Evolutionary conservation across 2,329 filamentous ascomycete genomes (phyloP).

Genomic region (Epichloe sylvatica): DNA sequence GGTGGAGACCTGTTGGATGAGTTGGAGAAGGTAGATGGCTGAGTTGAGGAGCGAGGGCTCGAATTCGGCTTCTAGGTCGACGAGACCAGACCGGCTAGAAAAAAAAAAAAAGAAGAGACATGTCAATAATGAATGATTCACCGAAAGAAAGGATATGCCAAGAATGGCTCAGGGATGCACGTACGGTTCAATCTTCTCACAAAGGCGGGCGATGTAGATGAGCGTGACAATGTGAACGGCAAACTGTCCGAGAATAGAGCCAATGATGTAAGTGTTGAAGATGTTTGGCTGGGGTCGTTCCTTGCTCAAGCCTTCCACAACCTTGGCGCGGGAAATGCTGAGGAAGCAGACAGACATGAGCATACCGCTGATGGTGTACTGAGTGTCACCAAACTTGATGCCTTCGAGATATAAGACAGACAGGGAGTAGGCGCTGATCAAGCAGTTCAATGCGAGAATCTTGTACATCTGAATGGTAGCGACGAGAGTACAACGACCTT

Average conservation of each 20-base stretch:
- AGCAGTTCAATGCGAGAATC: slow-evolving; percentile 91
- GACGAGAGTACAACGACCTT: slow-evolving; percentile 92
- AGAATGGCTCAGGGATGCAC: slow-evolving; percentile 19
- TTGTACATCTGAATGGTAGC: slow-evolving; percentile 99
- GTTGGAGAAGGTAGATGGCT: slow-evolving; percentile 88
- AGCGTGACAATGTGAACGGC: slow-evolving; percentile 88
- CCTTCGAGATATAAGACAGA: slow-evolving; percentile 93
- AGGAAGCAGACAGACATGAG: slow-evolving; percentile 99
- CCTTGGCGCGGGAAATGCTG: slow-evolving; percentile 92
- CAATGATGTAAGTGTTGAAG: slow-evolving; percentile 98
- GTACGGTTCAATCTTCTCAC: slow-evolving; percentile 74
- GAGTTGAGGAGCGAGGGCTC: slow-evolving; percentile 87
- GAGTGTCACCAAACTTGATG: slow-evolving; percentile 97
- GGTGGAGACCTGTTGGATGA: slow-evolving; percentile 97
- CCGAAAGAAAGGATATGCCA: too few relatives aligned
- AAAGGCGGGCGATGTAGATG: slow-evolving; percentile 84
- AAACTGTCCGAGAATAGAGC: slow-evolving; percentile 92
- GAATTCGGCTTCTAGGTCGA: slow-evolving; percentile 93
- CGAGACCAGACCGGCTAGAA: slow-evolving; percentile 36
- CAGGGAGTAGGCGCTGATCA: slow-evolving; percentile 94
- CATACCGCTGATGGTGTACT: slow-evolving; percentile 98
- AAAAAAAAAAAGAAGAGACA: not conserved
- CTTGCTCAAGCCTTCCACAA: slow-evolving; percentile 89
- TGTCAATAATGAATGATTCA: slow-evolving; percentile 8
- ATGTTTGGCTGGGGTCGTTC: slow-evolving; percentile 97